These are phyloP conservation scores for Exophiala sp. DNA, from an alignment of 2,329 filamentous ascomycete genomes.

Conservation along the genomic window DNA sequence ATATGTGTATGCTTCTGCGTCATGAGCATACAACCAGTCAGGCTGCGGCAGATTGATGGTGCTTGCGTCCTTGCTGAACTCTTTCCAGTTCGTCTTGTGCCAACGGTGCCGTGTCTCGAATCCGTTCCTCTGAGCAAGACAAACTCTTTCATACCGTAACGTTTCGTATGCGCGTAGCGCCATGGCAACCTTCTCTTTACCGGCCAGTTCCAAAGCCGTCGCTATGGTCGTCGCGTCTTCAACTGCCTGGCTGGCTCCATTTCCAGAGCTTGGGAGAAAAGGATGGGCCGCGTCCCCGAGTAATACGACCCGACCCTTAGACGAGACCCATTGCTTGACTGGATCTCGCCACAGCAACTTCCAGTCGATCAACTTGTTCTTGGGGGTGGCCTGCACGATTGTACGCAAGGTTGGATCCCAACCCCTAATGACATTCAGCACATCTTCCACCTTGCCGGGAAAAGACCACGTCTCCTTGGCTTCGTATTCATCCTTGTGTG, in stretches of 20 bases:
- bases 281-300: conserved; percentile 52
- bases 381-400: conserved; percentile 21
- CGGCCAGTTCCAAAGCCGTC: conserved; percentile 35
- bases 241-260: conserved; percentile 49
- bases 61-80: not conserved
- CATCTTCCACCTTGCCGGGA: conserved; percentile 46
- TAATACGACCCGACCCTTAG: conserved; percentile 41
- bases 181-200: conserved; percentile 22
- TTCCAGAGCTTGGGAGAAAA: conserved; percentile 46
- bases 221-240: conserved; percentile 50
- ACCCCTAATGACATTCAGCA: conserved; percentile 47
- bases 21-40: conserved; percentile 49
- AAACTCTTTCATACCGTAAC: conserved; percentile 17
- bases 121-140: conserved; percentile 19
- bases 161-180: conserved; percentile 6
- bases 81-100: conserved; percentile 15
- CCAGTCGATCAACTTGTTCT: conserved; percentile 8
- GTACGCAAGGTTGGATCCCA: conserved; percentile 45
- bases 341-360: conserved; percentile 19
- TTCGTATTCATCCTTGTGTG: conserved; percentile 45
- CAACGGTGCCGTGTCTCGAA: conserved; percentile 17
- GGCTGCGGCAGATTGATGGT: conserved; percentile 35
- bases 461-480: conserved; percentile 50
- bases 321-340: conserved; percentile 34
- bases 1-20: conserved; percentile 48